Conservation (phyloP, 495 filamentous ascomycete species). For the Aspergillus cristatus region DNA sequence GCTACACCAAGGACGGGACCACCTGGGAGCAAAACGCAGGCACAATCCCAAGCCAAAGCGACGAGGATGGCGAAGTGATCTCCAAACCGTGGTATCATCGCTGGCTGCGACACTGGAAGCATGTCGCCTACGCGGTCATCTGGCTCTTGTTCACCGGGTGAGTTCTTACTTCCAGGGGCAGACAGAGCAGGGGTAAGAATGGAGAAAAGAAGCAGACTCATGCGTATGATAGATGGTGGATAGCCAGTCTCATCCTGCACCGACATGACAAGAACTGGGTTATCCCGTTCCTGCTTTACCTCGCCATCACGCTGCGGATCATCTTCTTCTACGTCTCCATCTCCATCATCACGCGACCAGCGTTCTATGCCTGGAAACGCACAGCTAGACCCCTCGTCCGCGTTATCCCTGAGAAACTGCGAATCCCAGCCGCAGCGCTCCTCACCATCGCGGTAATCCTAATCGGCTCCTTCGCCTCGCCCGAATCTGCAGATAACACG, state of each 20-base stretch:
- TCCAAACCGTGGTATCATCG: slow-evolving; percentile 19
- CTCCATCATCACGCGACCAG: slow-evolving; percentile 52
- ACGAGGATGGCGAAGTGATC: slow-evolving; percentile 18
- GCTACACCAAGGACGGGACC: slow-evolving; percentile 33
- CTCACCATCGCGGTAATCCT: slow-evolving; percentile 60
- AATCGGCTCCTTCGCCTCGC: slow-evolving; percentile 63
- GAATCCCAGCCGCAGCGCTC: slow-evolving; percentile 48
- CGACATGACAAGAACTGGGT: slow-evolving; percentile 71
- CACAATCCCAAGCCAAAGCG: slow-evolving; percentile 25
- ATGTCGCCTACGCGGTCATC: slow-evolving; percentile 39
- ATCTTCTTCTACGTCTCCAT: slow-evolving; percentile 66
- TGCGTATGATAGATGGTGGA: slow-evolving; percentile 66
- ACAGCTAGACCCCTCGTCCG: slow-evolving; percentile 43
- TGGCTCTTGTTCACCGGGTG: slow-evolving; percentile 55
- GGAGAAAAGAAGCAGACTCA: no score
- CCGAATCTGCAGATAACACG: slow-evolving; percentile 64
- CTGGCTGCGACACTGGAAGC: slow-evolving; percentile 19
- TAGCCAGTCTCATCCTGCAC: slow-evolving; percentile 65
- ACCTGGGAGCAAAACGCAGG: slow-evolving; percentile 36
- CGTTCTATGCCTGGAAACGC: slow-evolving; percentile 55
- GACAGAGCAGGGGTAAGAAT: no score
- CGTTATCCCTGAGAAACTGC: slow-evolving; percentile 53
- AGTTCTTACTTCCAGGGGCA: slow-evolving; percentile 16
- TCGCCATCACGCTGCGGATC: slow-evolving; percentile 63
- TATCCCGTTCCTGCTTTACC: slow-evolving; percentile 74